Conservation (phyloP, 2,329 filamentous ascomycete species). For the Endoconidiophora polonica region DNA sequence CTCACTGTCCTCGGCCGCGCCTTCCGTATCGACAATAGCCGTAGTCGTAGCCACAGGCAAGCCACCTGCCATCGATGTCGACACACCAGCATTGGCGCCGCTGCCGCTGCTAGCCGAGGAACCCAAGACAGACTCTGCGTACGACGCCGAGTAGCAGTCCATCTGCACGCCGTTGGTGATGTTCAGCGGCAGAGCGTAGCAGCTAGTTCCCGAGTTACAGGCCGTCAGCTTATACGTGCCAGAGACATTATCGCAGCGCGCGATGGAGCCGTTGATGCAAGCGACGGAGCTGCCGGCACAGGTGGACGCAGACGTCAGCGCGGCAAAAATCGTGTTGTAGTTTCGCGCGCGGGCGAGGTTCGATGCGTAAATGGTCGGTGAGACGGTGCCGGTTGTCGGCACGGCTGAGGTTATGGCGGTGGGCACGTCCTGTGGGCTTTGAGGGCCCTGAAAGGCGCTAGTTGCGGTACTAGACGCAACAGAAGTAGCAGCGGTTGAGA, state of each 20-base stretch:
- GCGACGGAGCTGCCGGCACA: conserved; percentile 32
- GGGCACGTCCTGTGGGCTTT: conserved; percentile 20
- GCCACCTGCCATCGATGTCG: neutral
- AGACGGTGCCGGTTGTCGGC: conserved; percentile 24
- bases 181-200: conserved; percentile 38
- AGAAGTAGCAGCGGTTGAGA: neutral
- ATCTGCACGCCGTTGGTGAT: conserved; percentile 30
- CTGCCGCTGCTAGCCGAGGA: neutral
- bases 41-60: no score
- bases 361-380: conserved; percentile 25
- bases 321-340: conserved; percentile 32
- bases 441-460: neutral
- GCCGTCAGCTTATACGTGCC: conserved; percentile 27
- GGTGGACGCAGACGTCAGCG: conserved; percentile 27
- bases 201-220: conserved; percentile 24
- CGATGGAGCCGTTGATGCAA: conserved; percentile 34
- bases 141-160: conserved; percentile 27
- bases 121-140: conserved; percentile 28
- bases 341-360: conserved; percentile 29
- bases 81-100: neutral
- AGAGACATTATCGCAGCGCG: conserved; percentile 24
- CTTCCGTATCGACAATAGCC: neutral
- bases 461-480: conserved; percentile 19
- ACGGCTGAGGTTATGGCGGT: conserved; percentile 24
- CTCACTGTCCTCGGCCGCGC: neutral